Base-by-base conservation (phyloP, 306 rosid species). In the Inga oerstediana region DNA sequence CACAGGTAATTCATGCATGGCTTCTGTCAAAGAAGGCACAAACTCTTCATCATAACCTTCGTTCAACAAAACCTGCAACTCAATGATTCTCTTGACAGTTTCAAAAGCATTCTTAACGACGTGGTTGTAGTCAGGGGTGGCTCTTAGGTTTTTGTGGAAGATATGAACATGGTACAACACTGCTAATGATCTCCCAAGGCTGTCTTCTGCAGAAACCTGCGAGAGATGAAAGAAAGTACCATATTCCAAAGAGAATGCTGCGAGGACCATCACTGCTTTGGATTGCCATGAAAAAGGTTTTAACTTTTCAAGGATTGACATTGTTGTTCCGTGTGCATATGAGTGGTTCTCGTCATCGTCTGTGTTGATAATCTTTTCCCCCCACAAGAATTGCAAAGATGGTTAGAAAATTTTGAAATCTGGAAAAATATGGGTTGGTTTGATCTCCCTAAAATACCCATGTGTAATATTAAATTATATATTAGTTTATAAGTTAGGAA, bases 251-350 rank as follows among this genome's bases (percentile, higher is more conserved):
- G 86, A 74, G 66, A 87, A 85, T 7, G 90, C 88, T 44, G 88
- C 88, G 0, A 87, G 71, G 12, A 58, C 72, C 2, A 87, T 3
- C 45, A 93, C 93, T 24, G 93, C 91, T 82, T 92, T 94, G 17
- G 93, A 91, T 34, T 88, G 94, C 96, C 98, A 92, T 0, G 86
- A 32, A 82, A 89, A 90, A 11, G 48, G 73, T 52, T 88, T 88
- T 59, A 89, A 76, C 66, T 82, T 75, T 0, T 87, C 83, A 0
- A 87, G 88, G 20, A 85, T 87, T 12, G 52, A 82, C 82, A 85
- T 85, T 30, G 90, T 74, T 79, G 85, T 87, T 7, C 54, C 9
- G 48, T 87, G 88, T 30, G 90, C 88, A 11, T 82, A 2, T 2
- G 75, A 43, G 11, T 71, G 41, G 58, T 79, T 77, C 82, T 87